phyloP scores from a whole-genome alignment of 106 monocot species.

The Triglochin maritima region DNA sequence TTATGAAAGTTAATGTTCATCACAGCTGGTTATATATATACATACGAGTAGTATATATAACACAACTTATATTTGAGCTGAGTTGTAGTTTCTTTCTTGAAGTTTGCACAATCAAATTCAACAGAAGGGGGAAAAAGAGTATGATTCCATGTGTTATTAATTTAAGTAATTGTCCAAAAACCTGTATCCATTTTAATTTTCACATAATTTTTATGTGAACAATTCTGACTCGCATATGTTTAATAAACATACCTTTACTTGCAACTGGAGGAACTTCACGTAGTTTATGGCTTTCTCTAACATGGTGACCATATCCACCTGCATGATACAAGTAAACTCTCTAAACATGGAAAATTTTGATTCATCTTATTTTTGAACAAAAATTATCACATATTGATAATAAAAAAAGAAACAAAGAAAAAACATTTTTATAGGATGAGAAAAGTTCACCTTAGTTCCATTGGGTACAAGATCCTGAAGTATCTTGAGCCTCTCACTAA shows the following conservation, averaged over 20 bases:
- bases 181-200: too few relatives aligned
- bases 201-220: too few relatives aligned
- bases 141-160: neutral
- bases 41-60: too few relatives aligned
- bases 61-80: too few relatives aligned
- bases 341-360: neutral
- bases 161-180: too few relatives aligned
- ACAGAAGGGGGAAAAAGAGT: neutral
- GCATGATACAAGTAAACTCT: neutral
- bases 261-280: constrained; percentile 88
- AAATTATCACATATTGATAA: neutral
- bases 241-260: constrained; percentile 53
- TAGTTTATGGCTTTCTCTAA: constrained; percentile 83
- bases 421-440: neutral
- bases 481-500: constrained; percentile 65
- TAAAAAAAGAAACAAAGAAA: neutral
- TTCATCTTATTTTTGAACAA: too few relatives aligned
- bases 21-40: too few relatives aligned
- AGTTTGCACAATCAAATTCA: neutral
- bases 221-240: too few relatives aligned
- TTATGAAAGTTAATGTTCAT: neutral
- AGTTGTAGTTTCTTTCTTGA: too few relatives aligned
- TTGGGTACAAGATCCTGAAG: constrained; percentile 78
- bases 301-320: constrained; percentile 93
- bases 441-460: constrained; percentile 52